These are phyloP conservation scores for Bimuria novae-zelandiae DNA, from an alignment of 2,329 filamentous ascomycete species.

Conservation along the genomic window DNA sequence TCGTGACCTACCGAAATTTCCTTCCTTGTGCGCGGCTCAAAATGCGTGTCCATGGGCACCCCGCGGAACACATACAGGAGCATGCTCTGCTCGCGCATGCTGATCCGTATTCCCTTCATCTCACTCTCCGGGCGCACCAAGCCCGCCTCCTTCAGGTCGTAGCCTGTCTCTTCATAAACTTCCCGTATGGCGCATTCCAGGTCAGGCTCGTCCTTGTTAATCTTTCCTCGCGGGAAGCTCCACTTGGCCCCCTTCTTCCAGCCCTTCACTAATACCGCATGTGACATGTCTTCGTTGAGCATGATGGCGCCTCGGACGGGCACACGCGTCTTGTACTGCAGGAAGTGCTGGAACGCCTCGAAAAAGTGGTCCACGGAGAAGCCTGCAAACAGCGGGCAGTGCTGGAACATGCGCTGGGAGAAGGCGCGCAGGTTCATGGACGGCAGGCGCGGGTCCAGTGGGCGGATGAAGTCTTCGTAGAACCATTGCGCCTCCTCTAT, in stretches of 20 bases:
- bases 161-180: conserved; percentile 95
- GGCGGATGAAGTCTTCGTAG: conserved; percentile 98
- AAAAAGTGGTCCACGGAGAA: conserved; percentile 79
- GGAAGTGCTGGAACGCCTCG: conserved; percentile 86
- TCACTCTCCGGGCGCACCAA: conserved; percentile 71
- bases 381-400: conserved; percentile 84
- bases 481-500: conserved; percentile 99
- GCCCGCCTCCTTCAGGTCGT: conserved; percentile 76
- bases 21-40: conserved; percentile 89
- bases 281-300: conserved; percentile 92
- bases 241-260: conserved; percentile 97
- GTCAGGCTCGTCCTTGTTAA: conserved; percentile 96
- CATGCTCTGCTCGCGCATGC: conserved; percentile 91
- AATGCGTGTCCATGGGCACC: conserved; percentile 82
- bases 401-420: conserved; percentile 87
- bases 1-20: conserved; percentile 72
- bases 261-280: conserved; percentile 89
- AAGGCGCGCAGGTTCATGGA: conserved; percentile 85
- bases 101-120: conserved; percentile 83
- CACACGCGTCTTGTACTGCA: conserved; percentile 91
- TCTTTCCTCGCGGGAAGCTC: conserved; percentile 97
- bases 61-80: conserved; percentile 89
- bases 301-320: conserved; percentile 94
- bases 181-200: conserved; percentile 92
- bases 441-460: conserved; percentile 81